Conservation (phyloP, 352 stramenopile genomes). For the Phytophthora pisi region DNA sequence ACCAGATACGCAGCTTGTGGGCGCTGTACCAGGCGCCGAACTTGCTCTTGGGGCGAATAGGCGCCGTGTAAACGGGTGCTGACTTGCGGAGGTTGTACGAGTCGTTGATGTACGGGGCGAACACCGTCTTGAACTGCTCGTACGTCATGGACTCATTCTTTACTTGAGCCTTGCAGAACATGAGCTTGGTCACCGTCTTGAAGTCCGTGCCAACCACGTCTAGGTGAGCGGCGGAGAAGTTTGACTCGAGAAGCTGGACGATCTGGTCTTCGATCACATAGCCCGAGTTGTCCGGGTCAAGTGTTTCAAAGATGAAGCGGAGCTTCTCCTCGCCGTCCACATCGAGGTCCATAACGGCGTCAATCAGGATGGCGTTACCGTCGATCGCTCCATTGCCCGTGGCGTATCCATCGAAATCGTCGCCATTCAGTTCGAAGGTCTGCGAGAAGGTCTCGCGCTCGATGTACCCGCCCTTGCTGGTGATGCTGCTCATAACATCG, state of each 20-base stretch:
- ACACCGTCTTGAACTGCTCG: slow-evolving; percentile 72
- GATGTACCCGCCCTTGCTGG: slow-evolving; percentile 67
- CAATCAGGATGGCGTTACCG: slow-evolving; percentile 79
- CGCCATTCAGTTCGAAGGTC: slow-evolving; percentile 65
- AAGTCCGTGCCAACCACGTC: slow-evolving; percentile 79
- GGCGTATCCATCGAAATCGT: slow-evolving; percentile 66
- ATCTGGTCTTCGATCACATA: slow-evolving; percentile 70
- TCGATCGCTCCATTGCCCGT: slow-evolving; percentile 62
- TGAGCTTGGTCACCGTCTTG: slow-evolving; percentile 59
- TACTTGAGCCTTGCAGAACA: slow-evolving; percentile 75
- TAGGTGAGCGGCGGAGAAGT: slow-evolving; percentile 77
- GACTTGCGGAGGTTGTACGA: slow-evolving; percentile 60
- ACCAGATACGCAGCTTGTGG: slow-evolving; percentile 82
- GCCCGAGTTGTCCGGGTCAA: slow-evolving; percentile 60
- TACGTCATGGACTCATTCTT: slow-evolving; percentile 71
- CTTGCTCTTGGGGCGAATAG: slow-evolving; percentile 51
- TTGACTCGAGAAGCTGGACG: slow-evolving; percentile 65
- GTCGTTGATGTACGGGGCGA: slow-evolving; percentile 66
- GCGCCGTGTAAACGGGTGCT: slow-evolving; percentile 36
- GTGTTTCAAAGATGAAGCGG: slow-evolving; percentile 85
- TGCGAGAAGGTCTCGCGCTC: slow-evolving; percentile 80
- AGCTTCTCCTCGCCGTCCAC: slow-evolving; percentile 79
- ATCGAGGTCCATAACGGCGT: slow-evolving; percentile 81
- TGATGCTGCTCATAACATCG: slow-evolving; percentile 77
- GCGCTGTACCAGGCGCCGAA: slow-evolving; percentile 72